Evolutionary conservation across 148 eudicot genomes (phyloP), one percentile per base, ranked within the genome.

Genomic region (Amaranthus cruentus): DNA sequence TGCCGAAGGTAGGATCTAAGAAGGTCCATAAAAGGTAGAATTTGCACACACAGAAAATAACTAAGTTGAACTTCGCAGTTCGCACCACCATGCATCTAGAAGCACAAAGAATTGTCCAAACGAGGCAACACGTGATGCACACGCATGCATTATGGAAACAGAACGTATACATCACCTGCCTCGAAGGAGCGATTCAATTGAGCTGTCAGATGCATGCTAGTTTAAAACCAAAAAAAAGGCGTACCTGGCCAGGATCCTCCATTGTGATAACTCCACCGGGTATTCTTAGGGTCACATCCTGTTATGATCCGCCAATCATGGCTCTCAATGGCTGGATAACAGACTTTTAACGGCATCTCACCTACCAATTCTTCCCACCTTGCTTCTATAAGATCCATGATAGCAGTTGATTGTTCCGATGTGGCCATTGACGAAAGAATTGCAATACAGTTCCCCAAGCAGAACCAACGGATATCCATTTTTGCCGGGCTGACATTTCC

Each of bases 211-310:
- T 9, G 12, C n/a, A 4, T 2, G 15, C 59, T 64, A 12, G n/a
- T 46, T 4, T 47, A 2, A 46, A 13, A 44, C 18, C 7, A 6
- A 38, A 69, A 69, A 55, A 43, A 3, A 2, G 6, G 54, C 66
- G 58, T 90, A 93, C 98, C 98, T 82, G 98, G 98, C 98, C 98
- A 93, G 46, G 98, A 93, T 52, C 98, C 98, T 47, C 93, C 98
- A 71, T 93, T 93, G 78, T 93, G 98, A 76, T 93, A 93, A 69
- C 98, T 93, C 98, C 98, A 93, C 81, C 98, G 81, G 42, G 98
- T 93, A 65, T 93, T 93, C 71, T 93, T 93, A 3, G 98, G 97
- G 75, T 93, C 98, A 81, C 98, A 89, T 66, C 98, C 98, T 7
- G 98, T 93, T 7, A 86, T 80, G 47, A 91, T 91, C 73, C 91